Evolutionary conservation across 2,329 filamentous ascomycete species (phyloP).

Genomic region (Atkinsonella texensis): DNA sequence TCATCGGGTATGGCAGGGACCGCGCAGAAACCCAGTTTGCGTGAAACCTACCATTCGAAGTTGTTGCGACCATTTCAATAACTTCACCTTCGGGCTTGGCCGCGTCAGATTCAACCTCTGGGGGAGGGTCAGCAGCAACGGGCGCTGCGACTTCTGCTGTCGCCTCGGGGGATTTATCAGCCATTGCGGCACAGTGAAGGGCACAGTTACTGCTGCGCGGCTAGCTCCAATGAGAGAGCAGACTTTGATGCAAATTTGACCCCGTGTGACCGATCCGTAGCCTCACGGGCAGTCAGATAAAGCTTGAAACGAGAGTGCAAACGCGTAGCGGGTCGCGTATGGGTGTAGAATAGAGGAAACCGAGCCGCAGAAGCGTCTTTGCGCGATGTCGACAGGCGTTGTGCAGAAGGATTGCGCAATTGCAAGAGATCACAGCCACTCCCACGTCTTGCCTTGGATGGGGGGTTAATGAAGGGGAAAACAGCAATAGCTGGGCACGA

Average conservation of each 20-base stretch:
- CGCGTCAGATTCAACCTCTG: constrained; percentile 12
- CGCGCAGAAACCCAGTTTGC: neutral
- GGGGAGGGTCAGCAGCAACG: constrained; percentile 18
- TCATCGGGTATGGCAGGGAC: neutral
- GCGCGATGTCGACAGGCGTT: constrained; percentile 2
- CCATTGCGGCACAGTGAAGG: constrained; percentile 19
- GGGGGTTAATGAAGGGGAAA: constrained; percentile 2
- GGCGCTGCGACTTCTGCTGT: constrained; percentile 21
- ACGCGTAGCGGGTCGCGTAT: constrained; percentile 13
- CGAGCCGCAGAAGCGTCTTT: constrained; percentile 5
- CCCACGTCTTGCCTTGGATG: constrained; percentile 7
- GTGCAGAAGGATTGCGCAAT: constrained; percentile 6
- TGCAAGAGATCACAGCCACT: constrained; percentile 4
- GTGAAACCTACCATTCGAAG: constrained; percentile 19
- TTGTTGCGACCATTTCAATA: constrained; percentile 17
- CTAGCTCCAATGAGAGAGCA: neutral
- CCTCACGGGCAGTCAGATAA: neutral
- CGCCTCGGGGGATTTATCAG: constrained; percentile 26
- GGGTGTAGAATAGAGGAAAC: constrained; percentile 1
- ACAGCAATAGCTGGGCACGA: constrained; percentile 9
- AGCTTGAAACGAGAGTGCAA: constrained; percentile 8
- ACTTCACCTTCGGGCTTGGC: constrained; percentile 14
- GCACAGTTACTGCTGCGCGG: constrained; percentile 12
- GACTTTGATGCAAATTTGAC: constrained; percentile 2
- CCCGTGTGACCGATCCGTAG: neutral